These are phyloP conservation scores for Larix sibirica DNA, from an alignment of 83 land plant species.

Conservation along the genomic window DNA sequence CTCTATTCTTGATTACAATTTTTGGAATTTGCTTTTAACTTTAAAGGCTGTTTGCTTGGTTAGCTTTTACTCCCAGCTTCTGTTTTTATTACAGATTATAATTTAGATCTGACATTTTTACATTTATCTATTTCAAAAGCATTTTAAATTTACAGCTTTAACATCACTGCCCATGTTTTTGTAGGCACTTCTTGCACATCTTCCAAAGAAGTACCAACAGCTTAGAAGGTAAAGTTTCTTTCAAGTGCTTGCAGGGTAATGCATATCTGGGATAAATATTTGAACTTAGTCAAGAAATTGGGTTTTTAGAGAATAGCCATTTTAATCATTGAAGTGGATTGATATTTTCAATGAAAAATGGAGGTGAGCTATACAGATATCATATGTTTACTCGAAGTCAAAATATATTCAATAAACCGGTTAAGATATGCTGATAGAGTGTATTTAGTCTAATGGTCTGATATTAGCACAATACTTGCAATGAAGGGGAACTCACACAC, in stretches of 20 bases:
- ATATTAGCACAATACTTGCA: no score
- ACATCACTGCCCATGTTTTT: neutral
- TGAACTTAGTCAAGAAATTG: neutral
- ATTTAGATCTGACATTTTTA: neutral
- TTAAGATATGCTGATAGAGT: no score
- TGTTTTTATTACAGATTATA: neutral
- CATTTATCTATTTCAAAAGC: neutral
- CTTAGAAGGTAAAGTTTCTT: slow-evolving; percentile 1
- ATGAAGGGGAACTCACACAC: no score
- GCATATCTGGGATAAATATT: neutral
- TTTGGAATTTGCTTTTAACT: neutral
- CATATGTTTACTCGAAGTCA: neutral
- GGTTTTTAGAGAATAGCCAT: neutral
- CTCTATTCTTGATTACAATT: neutral
- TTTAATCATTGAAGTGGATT: neutral
- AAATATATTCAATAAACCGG: no score
- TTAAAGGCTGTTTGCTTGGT: neutral
- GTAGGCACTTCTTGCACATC: slow-evolving; percentile 1
- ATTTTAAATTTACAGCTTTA: neutral
- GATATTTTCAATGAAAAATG: neutral
- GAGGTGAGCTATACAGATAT: neutral
- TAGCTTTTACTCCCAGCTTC: neutral
- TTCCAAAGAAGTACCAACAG: slow-evolving; percentile 4
- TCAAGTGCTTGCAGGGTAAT: neutral
- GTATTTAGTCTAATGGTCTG: no score